A percentile compares a stretch with the other conserved stretches of the same genome.
These are phyloP conservation scores for Scheffersomyces stambukii DNA, from an alignment of 1,139 yeast species.

Conservation along the genomic window DNA sequence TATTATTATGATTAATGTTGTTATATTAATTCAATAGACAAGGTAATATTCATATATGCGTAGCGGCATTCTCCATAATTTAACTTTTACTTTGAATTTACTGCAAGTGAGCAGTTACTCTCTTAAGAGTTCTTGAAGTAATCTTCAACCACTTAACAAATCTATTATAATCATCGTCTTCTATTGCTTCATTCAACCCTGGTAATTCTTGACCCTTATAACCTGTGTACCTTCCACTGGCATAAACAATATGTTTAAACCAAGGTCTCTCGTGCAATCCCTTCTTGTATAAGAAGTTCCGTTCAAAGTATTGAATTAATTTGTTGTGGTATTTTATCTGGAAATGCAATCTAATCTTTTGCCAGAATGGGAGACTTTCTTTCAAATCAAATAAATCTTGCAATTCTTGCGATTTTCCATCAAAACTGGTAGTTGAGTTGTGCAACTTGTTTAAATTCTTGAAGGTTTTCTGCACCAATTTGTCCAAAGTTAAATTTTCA, in stretches of 20 bases:
- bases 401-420: conserved; percentile 27
- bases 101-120: conserved; percentile 16
- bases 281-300: conserved; percentile 55
- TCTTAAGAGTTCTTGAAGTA: conserved; percentile 33
- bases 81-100: too few species aligned
- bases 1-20: too few species aligned
- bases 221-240: conserved; percentile 83
- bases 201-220: conserved; percentile 83
- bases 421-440: conserved; percentile 31
- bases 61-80: too few species aligned
- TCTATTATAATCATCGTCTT: conserved; percentile 54
- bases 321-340: conserved; percentile 36
- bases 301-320: conserved; percentile 54
- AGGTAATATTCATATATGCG: too few species aligned
- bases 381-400: conserved; percentile 33
- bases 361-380: conserved; percentile 35
- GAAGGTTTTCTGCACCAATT: conserved; percentile 22
- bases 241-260: conserved; percentile 83
- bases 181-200: conserved; percentile 74
- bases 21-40: too few species aligned
- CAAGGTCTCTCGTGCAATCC: conserved; percentile 72
- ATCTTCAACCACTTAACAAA: conserved; percentile 57
- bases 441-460: conserved; percentile 23
- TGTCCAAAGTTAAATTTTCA: conserved; percentile 23
- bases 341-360: conserved; percentile 35